These are phyloP conservation scores for Lipomyces spencermartinsiae DNA, from an alignment of 805 yeast species.

Conservation along the genomic window DNA sequence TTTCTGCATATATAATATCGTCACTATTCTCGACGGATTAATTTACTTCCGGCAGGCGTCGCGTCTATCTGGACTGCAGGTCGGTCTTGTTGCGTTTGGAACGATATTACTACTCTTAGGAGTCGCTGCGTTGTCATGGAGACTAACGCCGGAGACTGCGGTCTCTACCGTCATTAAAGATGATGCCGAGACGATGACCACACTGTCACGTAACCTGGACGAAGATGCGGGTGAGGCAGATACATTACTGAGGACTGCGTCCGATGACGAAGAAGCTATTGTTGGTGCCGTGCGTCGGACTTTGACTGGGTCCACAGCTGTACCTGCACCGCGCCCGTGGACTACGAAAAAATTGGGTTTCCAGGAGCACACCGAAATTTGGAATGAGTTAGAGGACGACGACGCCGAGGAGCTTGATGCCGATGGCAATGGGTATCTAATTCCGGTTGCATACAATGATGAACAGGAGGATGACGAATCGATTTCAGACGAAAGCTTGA, in stretches of 20 bases:
- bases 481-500: slow-evolving; percentile 33
- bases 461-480: slow-evolving; percentile 32
- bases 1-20: slow-evolving; percentile 79
- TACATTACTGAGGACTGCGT: slow-evolving; percentile 6
- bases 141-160: slow-evolving; percentile 41
- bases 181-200: slow-evolving; percentile 26
- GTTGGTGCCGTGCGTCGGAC: slow-evolving; percentile 13
- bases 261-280: slow-evolving; percentile 24
- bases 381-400: slow-evolving; percentile 35
- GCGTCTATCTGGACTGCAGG: slow-evolving; percentile 47
- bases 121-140: slow-evolving; percentile 69
- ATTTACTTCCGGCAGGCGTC: slow-evolving; percentile 62
- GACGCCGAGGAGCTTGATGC: slow-evolving; percentile 29
- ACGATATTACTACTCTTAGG: slow-evolving; percentile 57
- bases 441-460: slow-evolving; percentile 24
- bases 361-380: slow-evolving; percentile 35
- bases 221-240: slow-evolving; percentile 34
- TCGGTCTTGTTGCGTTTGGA: slow-evolving; percentile 57
- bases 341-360: slow-evolving; percentile 29
- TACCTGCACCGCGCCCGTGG: slow-evolving; percentile 28
- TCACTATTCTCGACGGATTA: slow-evolving; percentile 69
- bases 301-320: slow-evolving; percentile 11
- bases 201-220: slow-evolving; percentile 3
- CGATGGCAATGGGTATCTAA: slow-evolving; percentile 22
- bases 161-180: slow-evolving; percentile 19